phyloP scores from a whole-genome alignment of 441 rosid species.

The Adansonia rubrostipa region DNA sequence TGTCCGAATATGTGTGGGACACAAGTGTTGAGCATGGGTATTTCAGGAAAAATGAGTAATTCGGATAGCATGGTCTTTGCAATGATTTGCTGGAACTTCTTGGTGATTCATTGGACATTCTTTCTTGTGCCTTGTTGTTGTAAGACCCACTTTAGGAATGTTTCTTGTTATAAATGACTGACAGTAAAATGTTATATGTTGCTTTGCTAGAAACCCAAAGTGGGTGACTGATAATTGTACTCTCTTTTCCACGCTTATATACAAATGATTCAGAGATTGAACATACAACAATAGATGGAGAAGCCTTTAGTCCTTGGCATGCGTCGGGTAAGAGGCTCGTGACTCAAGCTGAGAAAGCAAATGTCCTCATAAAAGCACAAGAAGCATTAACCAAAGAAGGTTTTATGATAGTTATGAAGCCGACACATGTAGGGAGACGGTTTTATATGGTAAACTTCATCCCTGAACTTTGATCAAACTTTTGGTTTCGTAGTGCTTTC shows the following conservation, averaged over 20 bases:
- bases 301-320: background rate
- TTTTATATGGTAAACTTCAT: constrained; percentile 36
- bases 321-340: constrained; percentile 22
- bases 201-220: background rate
- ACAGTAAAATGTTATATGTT: background rate
- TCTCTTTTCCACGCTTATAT: background rate
- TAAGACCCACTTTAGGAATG: background rate
- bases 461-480: background rate
- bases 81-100: background rate
- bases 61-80: too few relatives aligned
- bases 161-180: background rate
- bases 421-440: constrained; percentile 31
- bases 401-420: constrained; percentile 37
- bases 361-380: constrained; percentile 30
- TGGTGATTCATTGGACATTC: background rate
- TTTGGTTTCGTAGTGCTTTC: background rate
- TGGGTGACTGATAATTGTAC: constrained; percentile 15
- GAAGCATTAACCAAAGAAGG: constrained; percentile 29
- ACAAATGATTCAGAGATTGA: constrained; percentile 28
- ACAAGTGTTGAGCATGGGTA: too few relatives aligned
- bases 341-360: constrained; percentile 29
- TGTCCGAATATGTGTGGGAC: too few relatives aligned
- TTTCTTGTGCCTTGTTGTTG: background rate
- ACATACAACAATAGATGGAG: background rate
- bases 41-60: too few relatives aligned